Percentiles rank a stretch among this genome's conserved stretches.
Evolutionary conservation across 371 early-diverging fungal genomes (phyloP).

Genomic region (Mucor plumbeus): DNA sequence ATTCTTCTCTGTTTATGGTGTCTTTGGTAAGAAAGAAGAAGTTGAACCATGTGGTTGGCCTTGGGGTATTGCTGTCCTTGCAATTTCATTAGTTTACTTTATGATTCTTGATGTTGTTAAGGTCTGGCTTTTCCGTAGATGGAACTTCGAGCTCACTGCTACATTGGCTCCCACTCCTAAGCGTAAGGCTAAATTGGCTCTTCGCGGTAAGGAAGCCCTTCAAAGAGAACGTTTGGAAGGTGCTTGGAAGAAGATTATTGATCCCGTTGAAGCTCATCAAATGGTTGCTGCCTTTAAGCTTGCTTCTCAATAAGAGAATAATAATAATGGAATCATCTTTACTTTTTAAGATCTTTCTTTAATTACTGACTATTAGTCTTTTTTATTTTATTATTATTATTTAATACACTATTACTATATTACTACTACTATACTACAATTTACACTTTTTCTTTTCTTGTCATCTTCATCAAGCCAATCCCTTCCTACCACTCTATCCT

Average conservation of each 20-base stretch:
- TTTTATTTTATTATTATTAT: no score
- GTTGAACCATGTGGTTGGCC: slow-evolving; percentile 59
- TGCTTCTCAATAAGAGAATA: slow-evolving; percentile 8
- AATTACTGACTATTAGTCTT: no score
- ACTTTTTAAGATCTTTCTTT: no score
- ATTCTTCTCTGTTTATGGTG: slow-evolving; percentile 85
- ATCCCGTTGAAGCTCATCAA: slow-evolving; percentile 29
- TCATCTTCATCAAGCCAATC: no score
- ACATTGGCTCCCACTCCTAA: slow-evolving; percentile 68
- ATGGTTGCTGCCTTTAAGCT: slow-evolving; percentile 35
- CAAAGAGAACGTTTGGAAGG: slow-evolving; percentile 41
- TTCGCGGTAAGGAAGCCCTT: slow-evolving; percentile 47
- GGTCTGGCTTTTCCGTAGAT: slow-evolving; percentile 76
- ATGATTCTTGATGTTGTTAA: slow-evolving; percentile 87
- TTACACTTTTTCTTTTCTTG: no score
- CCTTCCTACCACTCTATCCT: no score
- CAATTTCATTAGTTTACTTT: slow-evolving; percentile 71
- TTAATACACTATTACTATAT: no score
- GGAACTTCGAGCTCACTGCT: slow-evolving; percentile 72
- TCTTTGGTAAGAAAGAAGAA: slow-evolving; percentile 50
- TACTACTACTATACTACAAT: no score
- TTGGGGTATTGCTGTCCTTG: slow-evolving; percentile 69
- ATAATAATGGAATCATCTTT: no score
- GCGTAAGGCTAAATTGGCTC: slow-evolving; percentile 62
- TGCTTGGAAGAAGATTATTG: slow-evolving; percentile 30